Evolutionary conservation across 2,329 filamentous ascomycete species (phyloP), one percentile per base, ranked within the genome.

Genomic region (Alternaria sp.): DNA sequence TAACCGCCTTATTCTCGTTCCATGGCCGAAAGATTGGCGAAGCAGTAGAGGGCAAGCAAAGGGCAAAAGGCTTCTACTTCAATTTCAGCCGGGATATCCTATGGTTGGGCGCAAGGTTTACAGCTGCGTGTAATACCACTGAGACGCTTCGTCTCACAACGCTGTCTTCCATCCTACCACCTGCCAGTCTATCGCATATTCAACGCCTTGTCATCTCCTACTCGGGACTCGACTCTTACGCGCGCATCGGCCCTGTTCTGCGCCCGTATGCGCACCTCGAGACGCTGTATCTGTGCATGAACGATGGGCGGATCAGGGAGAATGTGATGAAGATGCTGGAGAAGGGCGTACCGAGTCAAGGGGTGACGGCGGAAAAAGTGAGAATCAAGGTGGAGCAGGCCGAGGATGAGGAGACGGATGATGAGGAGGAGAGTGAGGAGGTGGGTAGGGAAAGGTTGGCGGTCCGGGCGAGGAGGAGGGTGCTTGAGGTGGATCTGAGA

Each of bases 91-190:
- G 29, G 37, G 50, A 63, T 24, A 62, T 66, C 26, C 13, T 68
- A 0, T 65, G 60, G 40, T 55, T 69, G 14, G 49, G 46, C 29
- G 54, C 39, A 3, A 61, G 63, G n/a, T 69, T 67, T 56, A 51
- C 44, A 3, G 28, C 36, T 3, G 29, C 17, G 1, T 24, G 26
- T 8, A 54, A 26, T 4, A 51, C 40, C 10, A 60, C 57, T 2
- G 63, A 68, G 37, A 63, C 61, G 0, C n/a, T 24, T 13, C 51
- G 62, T 7, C 58, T 68, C 4, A 17, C 7, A 34, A 60, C 14
- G 17, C 56, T n/a, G n/a, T 29, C 44, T 28, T 7, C 23, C 5
- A 37, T 37, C 31, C 55, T 21, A 31, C 53, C 2, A 6, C 7
- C 7, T 7, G 1, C 3, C 5, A 39, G 7, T 24, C 13, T 48